Conservation (phyloP, 345 rosid genomes). For the Eucalyptus sp. region DNA sequence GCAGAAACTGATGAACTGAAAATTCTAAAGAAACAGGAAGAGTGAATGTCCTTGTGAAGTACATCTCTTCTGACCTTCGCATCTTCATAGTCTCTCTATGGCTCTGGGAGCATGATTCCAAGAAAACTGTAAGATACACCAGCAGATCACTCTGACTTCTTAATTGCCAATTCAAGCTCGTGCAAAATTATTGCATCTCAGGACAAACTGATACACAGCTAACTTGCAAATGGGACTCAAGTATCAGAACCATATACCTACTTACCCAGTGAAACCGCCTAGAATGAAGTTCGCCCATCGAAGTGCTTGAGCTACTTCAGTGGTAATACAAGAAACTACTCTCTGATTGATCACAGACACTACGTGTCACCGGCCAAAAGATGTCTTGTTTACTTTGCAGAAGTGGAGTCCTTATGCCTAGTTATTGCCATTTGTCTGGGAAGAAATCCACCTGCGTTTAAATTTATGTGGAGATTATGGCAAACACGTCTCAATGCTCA, state of each 20-base stretch:
- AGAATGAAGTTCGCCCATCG: neutral
- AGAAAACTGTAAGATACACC: neutral
- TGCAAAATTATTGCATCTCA: neutral
- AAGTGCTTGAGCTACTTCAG: neutral
- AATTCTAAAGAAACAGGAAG: neutral
- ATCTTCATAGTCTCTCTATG: neutral
- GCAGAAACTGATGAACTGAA: neutral
- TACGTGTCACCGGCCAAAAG: neutral
- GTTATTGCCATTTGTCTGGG: constrained; percentile 19
- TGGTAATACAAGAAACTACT: neutral
- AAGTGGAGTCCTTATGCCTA: constrained; percentile 7
- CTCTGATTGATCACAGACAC: neutral
- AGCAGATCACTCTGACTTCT: neutral
- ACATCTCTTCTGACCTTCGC: neutral
- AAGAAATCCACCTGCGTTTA: constrained; percentile 27
- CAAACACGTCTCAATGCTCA: neutral
- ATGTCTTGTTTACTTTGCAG: constrained; percentile 13
- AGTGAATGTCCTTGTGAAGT: neutral
- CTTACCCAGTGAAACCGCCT: neutral
- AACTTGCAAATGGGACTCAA: neutral
- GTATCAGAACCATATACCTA: neutral
- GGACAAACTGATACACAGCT: neutral
- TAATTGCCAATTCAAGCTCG: neutral
- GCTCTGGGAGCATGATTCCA: neutral
- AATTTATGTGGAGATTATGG: neutral